Evolutionary conservation across 768 basidiomycete genomes (phyloP).

Genomic region (Pisolithus sp.): DNA sequence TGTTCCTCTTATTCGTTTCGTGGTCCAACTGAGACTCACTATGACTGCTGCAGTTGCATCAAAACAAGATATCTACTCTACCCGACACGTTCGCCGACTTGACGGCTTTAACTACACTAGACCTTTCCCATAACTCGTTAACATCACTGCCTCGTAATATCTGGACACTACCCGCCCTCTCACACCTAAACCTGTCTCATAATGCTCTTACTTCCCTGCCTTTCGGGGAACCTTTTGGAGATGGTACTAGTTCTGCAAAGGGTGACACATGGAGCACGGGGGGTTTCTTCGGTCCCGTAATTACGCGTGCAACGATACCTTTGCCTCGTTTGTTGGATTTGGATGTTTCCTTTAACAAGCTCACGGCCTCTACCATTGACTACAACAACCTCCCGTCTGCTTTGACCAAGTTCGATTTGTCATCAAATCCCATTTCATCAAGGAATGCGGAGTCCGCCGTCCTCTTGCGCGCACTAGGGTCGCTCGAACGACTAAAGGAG

Average conservation of each 20-base stretch:
- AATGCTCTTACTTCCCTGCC: constrained; percentile 58
- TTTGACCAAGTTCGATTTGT: constrained; percentile 56
- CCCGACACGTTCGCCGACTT: constrained; percentile 67
- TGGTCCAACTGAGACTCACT: neutral
- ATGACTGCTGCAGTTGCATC: constrained; percentile 50
- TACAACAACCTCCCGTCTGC: constrained; percentile 42
- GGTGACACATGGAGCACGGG: constrained; percentile 31
- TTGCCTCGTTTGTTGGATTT: constrained; percentile 61
- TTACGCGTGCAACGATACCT: constrained; percentile 56
- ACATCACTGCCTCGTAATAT: constrained; percentile 55
- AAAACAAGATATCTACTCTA: constrained; percentile 57
- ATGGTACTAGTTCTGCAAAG: constrained; percentile 10
- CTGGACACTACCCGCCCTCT: constrained; percentile 63
- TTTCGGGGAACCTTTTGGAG: constrained; percentile 53
- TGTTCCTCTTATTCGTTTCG: constrained; percentile 5
- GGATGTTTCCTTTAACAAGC: constrained; percentile 61
- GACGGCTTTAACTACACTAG: constrained; percentile 55
- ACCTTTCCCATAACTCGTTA: constrained; percentile 70
- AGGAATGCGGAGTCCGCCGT: constrained; percentile 18
- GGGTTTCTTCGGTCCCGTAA: constrained; percentile 58
- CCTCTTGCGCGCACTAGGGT: constrained; percentile 42
- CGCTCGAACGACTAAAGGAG: constrained; percentile 49
- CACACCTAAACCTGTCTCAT: constrained; percentile 63
- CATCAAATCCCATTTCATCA: constrained; percentile 57
- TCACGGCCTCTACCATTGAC: constrained; percentile 52